phyloP scores from a whole-genome alignment of 257 asterid species.

The Pogostemon cablin region DNA sequence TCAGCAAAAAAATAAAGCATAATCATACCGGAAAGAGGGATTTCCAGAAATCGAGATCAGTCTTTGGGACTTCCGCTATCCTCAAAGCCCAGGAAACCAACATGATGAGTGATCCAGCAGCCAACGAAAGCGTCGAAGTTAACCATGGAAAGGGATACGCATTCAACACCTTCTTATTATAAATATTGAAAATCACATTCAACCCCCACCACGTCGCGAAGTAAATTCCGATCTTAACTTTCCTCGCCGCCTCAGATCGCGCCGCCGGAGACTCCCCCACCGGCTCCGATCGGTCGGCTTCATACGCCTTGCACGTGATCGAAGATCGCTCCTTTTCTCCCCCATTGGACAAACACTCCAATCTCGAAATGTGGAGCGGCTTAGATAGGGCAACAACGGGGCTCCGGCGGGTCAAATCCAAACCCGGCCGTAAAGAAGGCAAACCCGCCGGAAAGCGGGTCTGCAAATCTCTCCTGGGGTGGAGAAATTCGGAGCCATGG shows the following conservation, averaged over 20 bases:
- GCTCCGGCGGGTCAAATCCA: slow-evolving; percentile 32
- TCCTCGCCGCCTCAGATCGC: slow-evolving; percentile 71
- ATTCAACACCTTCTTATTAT: slow-evolving; percentile 91
- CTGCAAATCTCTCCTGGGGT: slow-evolving; percentile 30
- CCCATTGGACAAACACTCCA: slow-evolving; percentile 29
- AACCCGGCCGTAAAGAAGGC: slow-evolving; percentile 39
- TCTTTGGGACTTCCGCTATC: slow-evolving; percentile 82
- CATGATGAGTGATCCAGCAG: slow-evolving; percentile 94
- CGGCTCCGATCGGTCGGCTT: slow-evolving; percentile 71
- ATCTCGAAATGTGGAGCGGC: slow-evolving; percentile 53
- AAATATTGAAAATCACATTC: slow-evolving; percentile 89
- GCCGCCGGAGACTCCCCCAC: slow-evolving; percentile 38
- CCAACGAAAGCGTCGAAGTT: slow-evolving; percentile 87
- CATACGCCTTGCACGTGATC: slow-evolving; percentile 68
- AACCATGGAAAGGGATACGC: slow-evolving; percentile 91
- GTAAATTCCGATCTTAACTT: slow-evolving; percentile 75
- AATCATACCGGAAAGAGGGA: slow-evolving; percentile 82
- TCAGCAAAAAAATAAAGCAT: slow-evolving; percentile 19
- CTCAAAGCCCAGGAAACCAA: slow-evolving; percentile 80
- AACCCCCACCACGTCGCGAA: slow-evolving; percentile 96
- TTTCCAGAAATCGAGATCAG: slow-evolving; percentile 98
- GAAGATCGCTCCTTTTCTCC: slow-evolving; percentile 34
- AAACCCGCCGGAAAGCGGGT: slow-evolving; percentile 31
- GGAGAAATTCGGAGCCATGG: slow-evolving; percentile 48
- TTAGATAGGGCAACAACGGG: slow-evolving; percentile 40